Evolutionary conservation across 352 stramenopile species (phyloP).

Genomic region (Pythium monospermum): DNA sequence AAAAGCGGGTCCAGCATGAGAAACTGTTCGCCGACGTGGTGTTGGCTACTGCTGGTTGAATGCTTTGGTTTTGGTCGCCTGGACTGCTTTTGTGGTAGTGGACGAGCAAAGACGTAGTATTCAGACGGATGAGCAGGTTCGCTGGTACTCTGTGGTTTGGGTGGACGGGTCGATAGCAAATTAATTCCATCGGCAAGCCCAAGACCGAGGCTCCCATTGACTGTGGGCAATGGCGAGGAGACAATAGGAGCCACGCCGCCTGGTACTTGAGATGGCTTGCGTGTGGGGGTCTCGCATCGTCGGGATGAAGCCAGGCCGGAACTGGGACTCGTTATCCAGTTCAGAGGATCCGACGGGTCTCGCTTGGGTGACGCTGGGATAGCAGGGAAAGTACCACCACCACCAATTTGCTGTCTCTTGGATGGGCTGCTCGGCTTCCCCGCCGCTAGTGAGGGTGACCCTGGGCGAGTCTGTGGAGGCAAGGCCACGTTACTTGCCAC

Average conservation of each 20-base stretch:
- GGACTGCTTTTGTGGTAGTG: slow-evolving; percentile 25
- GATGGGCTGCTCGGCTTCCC: background rate
- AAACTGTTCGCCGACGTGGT: slow-evolving; percentile 4
- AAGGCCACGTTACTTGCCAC: background rate
- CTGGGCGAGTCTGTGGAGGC: background rate
- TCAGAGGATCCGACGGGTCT: background rate
- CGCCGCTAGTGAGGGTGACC: background rate
- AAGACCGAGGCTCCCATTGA: no score
- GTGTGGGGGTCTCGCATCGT: no score
- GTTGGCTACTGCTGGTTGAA: background rate
- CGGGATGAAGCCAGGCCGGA: no score
- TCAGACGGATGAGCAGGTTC: background rate
- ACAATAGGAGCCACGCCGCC: background rate
- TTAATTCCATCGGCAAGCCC: slow-evolving; percentile 5
- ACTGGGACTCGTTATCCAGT: no score
- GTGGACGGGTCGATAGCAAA: slow-evolving; percentile 13
- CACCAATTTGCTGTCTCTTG: background rate
- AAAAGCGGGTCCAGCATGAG: slow-evolving; percentile 75
- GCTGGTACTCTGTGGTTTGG: background rate
- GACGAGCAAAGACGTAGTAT: slow-evolving; percentile 50
- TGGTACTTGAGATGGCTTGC: no score
- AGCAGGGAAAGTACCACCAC: background rate
- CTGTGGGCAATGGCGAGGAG: no score
- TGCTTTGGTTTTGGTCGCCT: slow-evolving; percentile 1
- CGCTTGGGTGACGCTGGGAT: slow-evolving; percentile 4